A percentile compares a stretch with the other conserved stretches of the same genome.
Conservation (phyloP, 768 basidiomycete genomes). For the Suillus brevipes region DNA sequence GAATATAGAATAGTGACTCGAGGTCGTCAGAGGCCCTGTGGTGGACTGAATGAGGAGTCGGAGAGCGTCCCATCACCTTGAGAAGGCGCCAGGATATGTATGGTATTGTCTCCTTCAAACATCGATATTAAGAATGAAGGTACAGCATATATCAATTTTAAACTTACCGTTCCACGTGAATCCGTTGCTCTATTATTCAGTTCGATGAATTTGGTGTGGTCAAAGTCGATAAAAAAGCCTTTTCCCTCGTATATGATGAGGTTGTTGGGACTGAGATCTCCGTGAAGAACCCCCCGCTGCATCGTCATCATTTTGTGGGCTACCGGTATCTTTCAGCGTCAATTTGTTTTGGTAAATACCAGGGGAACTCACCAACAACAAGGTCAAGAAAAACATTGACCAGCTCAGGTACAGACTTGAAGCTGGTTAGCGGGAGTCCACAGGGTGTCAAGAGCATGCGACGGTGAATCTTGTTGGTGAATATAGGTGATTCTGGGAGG, state of each 20-base stretch:
- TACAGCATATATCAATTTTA: not conserved
- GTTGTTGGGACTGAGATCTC: not conserved
- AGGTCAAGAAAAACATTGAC: conserved; percentile 1
- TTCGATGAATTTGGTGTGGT: not conserved
- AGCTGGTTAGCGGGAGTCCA: not conserved
- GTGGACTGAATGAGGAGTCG: not conserved
- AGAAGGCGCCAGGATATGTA: not conserved
- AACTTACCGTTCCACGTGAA: not conserved
- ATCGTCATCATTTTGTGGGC: not conserved
- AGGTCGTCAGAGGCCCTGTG: not conserved
- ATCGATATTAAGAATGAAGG: not conserved
- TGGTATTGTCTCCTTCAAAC: not conserved
- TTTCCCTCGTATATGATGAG: not conserved
- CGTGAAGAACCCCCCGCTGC: not conserved
- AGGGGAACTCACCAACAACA: not conserved
- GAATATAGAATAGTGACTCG: not conserved
- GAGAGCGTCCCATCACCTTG: not conserved
- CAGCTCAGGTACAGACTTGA: not conserved
- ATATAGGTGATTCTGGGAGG: not conserved
- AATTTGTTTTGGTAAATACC: not conserved
- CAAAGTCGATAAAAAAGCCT: not conserved
- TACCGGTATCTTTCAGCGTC: not conserved
- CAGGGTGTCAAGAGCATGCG: not conserved
- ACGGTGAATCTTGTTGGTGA: not conserved
- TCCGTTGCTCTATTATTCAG: not conserved